These are phyloP conservation scores for Obelidium mucronatum DNA, from an alignment of 192 early-diverging fungal genomes.

Conservation along the genomic window DNA sequence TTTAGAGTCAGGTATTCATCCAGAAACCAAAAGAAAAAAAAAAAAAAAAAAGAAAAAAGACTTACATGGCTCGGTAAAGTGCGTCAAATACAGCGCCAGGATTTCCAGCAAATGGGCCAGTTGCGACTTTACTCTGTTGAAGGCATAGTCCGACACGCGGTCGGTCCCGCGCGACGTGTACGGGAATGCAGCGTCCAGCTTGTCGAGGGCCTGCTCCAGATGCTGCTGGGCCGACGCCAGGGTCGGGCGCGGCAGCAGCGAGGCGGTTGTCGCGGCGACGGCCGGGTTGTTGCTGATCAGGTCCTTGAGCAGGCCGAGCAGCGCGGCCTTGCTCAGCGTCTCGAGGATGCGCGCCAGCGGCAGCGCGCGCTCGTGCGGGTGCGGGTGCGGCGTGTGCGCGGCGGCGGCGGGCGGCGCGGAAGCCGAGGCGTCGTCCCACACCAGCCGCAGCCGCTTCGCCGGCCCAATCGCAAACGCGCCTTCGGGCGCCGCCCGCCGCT, in stretches of 20 bases:
- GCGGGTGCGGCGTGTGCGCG: neutral
- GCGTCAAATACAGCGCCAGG: constrained; percentile 53
- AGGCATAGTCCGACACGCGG: constrained; percentile 78
- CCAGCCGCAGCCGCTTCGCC: neutral
- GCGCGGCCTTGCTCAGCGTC: constrained; percentile 75
- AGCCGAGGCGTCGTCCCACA: neutral
- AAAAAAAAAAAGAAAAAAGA: neutral
- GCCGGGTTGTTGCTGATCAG: constrained; percentile 77
- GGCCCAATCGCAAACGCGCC: neutral
- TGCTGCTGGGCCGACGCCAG: constrained; percentile 73
- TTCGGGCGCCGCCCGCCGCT: neutral
- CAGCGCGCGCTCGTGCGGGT: neutral
- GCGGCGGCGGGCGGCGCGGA: neutral
- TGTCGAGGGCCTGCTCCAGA: constrained; percentile 73
- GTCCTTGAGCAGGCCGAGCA: constrained; percentile 75
- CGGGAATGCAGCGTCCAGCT: constrained; percentile 80
- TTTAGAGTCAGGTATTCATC: constrained; percentile 68
- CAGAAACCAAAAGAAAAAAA: constrained; percentile 12
- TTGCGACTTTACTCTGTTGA: constrained; percentile 79
- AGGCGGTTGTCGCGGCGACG: constrained; percentile 71
- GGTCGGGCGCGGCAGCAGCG: constrained; percentile 86
- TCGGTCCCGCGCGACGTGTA: constrained; percentile 83
- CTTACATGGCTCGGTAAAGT: constrained; percentile 55
- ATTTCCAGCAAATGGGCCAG: constrained; percentile 74
- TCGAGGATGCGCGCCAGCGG: constrained; percentile 35